phyloP scores from a whole-genome alignment of 108 stramenopile genomes.

The Cyclotella baltica region DNA sequence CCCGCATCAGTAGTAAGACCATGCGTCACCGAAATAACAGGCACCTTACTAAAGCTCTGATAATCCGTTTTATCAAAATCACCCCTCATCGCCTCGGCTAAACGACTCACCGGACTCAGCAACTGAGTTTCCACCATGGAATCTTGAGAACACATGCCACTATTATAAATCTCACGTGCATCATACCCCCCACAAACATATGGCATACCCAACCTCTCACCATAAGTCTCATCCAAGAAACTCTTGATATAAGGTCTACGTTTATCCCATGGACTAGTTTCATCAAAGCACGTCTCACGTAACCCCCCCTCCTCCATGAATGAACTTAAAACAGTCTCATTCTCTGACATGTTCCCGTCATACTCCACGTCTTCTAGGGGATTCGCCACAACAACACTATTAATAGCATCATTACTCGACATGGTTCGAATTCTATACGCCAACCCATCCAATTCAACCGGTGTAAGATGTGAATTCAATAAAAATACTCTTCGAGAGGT shows the following conservation, averaged over 20 bases:
- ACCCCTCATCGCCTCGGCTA: constrained; percentile 73
- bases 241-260: constrained; percentile 18
- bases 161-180: constrained; percentile 54
- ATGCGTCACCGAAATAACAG: constrained; percentile 74
- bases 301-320: constrained; percentile 46
- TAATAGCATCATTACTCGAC: constrained; percentile 68
- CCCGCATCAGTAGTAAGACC: constrained; percentile 81
- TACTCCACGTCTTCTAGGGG: constrained; percentile 58
- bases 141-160: constrained; percentile 30
- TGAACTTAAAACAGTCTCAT: constrained; percentile 28
- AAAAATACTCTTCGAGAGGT: constrained; percentile 77
- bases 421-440: constrained; percentile 72
- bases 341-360: constrained; percentile 48
- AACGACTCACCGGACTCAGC: constrained; percentile 51
- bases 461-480: constrained; percentile 63
- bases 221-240: constrained; percentile 34
- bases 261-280: constrained; percentile 14
- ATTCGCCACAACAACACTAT: constrained; percentile 75
- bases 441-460: constrained; percentile 76
- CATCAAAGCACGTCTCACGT: background rate
- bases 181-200: constrained; percentile 82
- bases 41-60: constrained; percentile 57
- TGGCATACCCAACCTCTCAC: constrained; percentile 45
- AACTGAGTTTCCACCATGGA: constrained; percentile 43
- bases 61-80: constrained; percentile 25